Evolutionary conservation across 345 rosid genomes (phyloP).

Genomic region (Angophora floribunda): DNA sequence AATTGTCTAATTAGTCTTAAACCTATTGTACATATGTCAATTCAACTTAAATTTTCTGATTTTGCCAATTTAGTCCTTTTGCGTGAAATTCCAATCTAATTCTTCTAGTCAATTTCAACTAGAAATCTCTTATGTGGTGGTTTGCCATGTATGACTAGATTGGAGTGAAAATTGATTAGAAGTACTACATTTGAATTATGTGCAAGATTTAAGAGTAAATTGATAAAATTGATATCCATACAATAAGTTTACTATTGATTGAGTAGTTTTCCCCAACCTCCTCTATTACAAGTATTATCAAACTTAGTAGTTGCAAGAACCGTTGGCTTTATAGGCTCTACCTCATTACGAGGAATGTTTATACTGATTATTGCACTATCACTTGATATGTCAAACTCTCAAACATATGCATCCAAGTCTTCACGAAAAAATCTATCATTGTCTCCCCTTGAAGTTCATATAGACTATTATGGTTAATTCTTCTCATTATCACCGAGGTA

Average conservation of each 20-base stretch:
- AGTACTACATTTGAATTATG: no score
- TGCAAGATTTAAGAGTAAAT: background rate
- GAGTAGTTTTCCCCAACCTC: background rate
- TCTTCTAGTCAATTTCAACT: background rate
- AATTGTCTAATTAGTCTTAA: no score
- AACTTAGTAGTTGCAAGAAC: accelerated
- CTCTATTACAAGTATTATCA: background rate
- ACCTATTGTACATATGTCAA: background rate
- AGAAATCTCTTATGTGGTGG: background rate
- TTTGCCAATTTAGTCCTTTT: background rate
- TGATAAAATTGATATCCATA: background rate
- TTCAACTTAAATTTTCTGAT: no score
- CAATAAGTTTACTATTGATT: background rate
- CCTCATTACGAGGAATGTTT: background rate
- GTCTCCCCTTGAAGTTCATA: background rate
- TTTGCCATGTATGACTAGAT: background rate
- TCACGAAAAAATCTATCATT: background rate
- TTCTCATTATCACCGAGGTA: background rate
- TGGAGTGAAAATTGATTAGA: background rate
- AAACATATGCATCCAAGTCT: background rate
- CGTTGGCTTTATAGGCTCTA: background rate
- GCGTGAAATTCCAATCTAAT: background rate
- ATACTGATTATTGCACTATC: background rate
- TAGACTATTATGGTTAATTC: background rate
- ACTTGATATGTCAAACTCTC: background rate